A percentile compares a stretch with the other conserved stretches of the same genome.
Evolutionary conservation across 2,329 filamentous ascomycete species (phyloP).

Genomic region (Diaporthe aspalathi): DNA sequence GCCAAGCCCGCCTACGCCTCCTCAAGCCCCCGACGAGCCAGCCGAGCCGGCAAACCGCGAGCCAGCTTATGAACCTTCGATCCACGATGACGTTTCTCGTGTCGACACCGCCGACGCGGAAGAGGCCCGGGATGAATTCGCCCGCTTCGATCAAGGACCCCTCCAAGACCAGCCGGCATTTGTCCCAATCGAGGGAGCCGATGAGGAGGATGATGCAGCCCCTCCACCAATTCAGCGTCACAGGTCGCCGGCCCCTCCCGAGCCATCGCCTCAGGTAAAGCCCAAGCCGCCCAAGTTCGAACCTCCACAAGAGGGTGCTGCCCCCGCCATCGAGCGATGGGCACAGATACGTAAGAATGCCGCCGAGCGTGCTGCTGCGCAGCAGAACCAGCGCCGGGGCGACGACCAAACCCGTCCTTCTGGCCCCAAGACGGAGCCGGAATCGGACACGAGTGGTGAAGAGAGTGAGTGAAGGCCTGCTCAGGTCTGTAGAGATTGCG

Average conservation of each 20-base stretch:
- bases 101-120: conserved; percentile 69
- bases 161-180: conserved; percentile 89
- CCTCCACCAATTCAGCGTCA: conserved; percentile 65
- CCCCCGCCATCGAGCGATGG: conserved; percentile 81
- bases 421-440: conserved; percentile 22
- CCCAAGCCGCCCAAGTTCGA: conserved; percentile 42
- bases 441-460: conserved; percentile 85
- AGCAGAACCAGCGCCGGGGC: conserved; percentile 61
- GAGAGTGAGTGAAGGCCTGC: conserved; percentile 75
- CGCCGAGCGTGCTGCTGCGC: conserved; percentile 76
- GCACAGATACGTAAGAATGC: conserved; percentile 96
- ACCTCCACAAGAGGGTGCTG: conserved; percentile 44
- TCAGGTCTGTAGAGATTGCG: too few relatives aligned
- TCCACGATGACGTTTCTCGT: conserved; percentile 65
- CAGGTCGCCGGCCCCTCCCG: conserved; percentile 45
- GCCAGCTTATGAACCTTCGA: conserved; percentile 57
- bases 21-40: conserved; percentile 42
- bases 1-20: conserved; percentile 39
- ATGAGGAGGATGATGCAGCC: conserved; percentile 57
- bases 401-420: conserved; percentile 69
- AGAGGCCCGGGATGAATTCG: conserved; percentile 70
- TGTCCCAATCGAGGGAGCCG: conserved; percentile 63
- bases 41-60: conserved; percentile 42
- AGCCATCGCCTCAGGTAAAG: conserved; percentile 47
- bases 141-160: conserved; percentile 88